Evolutionary conservation across 352 stramenopile genomes (phyloP).

Genomic region (Phytophthora sp.): DNA sequence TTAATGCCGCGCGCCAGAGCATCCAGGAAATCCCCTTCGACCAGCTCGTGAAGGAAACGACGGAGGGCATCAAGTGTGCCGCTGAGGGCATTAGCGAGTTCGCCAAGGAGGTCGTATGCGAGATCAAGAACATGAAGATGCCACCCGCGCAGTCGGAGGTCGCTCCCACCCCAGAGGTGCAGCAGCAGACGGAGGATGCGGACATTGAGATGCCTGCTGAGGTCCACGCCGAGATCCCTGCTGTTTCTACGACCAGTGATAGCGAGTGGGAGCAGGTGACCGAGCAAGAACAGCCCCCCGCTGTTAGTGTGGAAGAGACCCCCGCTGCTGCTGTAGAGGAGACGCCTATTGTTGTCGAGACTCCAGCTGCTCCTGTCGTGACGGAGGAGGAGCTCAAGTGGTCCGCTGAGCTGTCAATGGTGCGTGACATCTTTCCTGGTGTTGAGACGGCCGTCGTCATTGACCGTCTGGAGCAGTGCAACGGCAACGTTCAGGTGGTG

Average conservation of each 20-base stretch:
- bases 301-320: constrained; percentile 37
- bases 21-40: constrained; percentile 88
- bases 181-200: constrained; percentile 39
- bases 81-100: constrained; percentile 79
- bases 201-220: constrained; percentile 29
- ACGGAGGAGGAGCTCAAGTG: constrained; percentile 84
- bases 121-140: constrained; percentile 66
- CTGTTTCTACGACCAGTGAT: constrained; percentile 38
- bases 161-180: constrained; percentile 31
- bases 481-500: constrained; percentile 84
- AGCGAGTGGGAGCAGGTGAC: constrained; percentile 78
- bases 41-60: constrained; percentile 81
- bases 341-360: constrained; percentile 47
- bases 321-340: constrained; percentile 39
- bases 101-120: constrained; percentile 75
- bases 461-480: constrained; percentile 77
- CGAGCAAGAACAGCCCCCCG: constrained; percentile 41
- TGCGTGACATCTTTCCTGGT: constrained; percentile 78
- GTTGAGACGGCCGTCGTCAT: constrained; percentile 54
- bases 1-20: constrained; percentile 52
- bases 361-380: constrained; percentile 36
- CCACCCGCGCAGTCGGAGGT: constrained; percentile 37
- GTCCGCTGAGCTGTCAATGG: constrained; percentile 66
- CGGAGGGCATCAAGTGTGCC: constrained; percentile 77
- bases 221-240: constrained; percentile 16